Base-by-base conservation (phyloP, 2,329 filamentous ascomycete genomes). In the Colletotrichum caudatum region DNA sequence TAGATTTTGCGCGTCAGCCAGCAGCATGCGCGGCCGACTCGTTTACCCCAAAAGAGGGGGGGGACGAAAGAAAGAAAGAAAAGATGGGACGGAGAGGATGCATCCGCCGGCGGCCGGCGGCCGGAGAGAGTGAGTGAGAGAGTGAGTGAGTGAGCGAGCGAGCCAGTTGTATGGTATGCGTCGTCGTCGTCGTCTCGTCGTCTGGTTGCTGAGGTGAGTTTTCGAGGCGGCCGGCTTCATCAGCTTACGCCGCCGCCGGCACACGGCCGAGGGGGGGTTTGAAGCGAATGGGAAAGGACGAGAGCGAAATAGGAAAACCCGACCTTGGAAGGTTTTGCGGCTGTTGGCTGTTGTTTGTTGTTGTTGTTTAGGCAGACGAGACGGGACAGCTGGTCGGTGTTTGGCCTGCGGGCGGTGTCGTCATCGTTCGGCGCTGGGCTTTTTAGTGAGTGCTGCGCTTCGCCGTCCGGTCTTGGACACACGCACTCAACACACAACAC, bases 1-100 rank as follows among this genome's bases (percentile, higher is more conserved):
- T 60, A 48, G 8, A 50, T 41, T 58, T 35, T 48, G 39, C 33
- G 48, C 61, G 48, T 50, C 37, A 8, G 26, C 26, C 26, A 29
- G 26, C 26, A 29, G 67, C 67, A 61, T 70, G 63, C 66, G 67
- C 33, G 56, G 46, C 54, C 39, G 39, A 26, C 62, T 48, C 20
- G 26, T 16, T n/a, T 33, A 33, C 20, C 58, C 18, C 39, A 18
- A 37, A 14, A 16, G 9, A 4, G 14, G 14, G 9, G 37, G 11
- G 11, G 37, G 37, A 29, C 2, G 26, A 3, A 29, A 3, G 2
- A 29, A 29, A 29, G 26, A 29, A 29, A 29, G 39, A 14, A 12
- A 39, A 5, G 1, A 44, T 33, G 3, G 59, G 37, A 9, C 37
- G 14, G 63, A 4, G 6, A 6, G 41, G 41, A 41, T 41, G 39